A percentile compares a stretch with the other conserved stretches of the same genome.
Conservation (phyloP, 1,284 basidiomycete species). For the Filobasidium uniguttulatum region DNA sequence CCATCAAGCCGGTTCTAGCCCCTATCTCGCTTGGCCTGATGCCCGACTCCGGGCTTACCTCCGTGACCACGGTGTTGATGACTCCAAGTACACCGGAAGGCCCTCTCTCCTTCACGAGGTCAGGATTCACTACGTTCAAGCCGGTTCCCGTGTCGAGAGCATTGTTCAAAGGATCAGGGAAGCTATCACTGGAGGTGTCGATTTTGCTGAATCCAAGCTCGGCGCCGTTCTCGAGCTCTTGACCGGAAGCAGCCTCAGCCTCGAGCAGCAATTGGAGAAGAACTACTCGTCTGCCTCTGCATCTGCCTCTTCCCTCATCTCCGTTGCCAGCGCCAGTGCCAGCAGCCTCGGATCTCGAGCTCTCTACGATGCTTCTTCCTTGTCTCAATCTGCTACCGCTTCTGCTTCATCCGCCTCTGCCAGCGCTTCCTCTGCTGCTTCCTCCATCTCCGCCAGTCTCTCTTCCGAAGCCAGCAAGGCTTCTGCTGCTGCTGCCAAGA, state of each 20-base stretch:
- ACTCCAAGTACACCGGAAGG: conserved; percentile 48
- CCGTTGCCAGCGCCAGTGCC: conserved; percentile 18
- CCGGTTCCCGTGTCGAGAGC: conserved; percentile 45
- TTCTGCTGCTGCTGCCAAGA: conserved; percentile 24
- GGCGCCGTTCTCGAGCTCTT: conserved; percentile 27
- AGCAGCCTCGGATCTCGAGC: conserved; percentile 26
- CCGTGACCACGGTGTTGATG: conserved; percentile 55
- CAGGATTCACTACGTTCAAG: conserved; percentile 61
- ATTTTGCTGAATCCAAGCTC: conserved; percentile 55
- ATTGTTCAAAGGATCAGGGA: conserved; percentile 49
- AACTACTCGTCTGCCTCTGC: conserved; percentile 24
- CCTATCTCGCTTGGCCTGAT: conserved; percentile 77
- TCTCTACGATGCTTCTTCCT: conserved; percentile 20
- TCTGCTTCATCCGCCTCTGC: conserved; percentile 16
- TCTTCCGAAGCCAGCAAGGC: conserved; percentile 27
- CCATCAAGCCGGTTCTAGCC: conserved; percentile 39
- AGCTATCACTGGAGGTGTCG: conserved; percentile 49
- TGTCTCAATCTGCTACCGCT: conserved; percentile 17
- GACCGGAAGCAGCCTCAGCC: conserved; percentile 29
- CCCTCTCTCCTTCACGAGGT: conserved; percentile 58
- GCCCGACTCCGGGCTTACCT: conserved; percentile 72
- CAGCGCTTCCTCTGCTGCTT: conserved; percentile 24
- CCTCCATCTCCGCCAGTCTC: conserved; percentile 26
- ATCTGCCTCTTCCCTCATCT: conserved; percentile 17
- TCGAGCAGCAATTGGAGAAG: conserved; percentile 34